phyloP scores from a whole-genome alignment of 2,329 filamentous ascomycete genomes.

The Didymella arachidicola region DNA sequence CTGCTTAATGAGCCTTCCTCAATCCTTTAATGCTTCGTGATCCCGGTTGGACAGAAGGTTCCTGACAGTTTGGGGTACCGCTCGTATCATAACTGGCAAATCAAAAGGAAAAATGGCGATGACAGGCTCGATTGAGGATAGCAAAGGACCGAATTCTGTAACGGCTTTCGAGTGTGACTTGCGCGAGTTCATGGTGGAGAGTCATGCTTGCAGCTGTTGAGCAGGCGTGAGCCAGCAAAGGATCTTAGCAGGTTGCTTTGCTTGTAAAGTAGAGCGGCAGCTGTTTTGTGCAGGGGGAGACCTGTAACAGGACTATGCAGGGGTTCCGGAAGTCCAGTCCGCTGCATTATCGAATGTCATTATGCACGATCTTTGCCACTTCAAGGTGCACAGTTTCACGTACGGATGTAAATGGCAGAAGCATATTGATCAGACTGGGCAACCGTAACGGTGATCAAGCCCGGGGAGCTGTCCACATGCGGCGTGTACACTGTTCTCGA shows the following conservation, averaged over 20 bases:
- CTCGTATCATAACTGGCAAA: neutral
- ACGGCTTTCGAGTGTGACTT: neutral
- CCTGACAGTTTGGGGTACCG: slow-evolving; percentile 1
- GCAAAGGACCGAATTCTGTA: slow-evolving; percentile 2
- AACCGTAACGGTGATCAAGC: neutral
- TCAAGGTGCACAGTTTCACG: neutral
- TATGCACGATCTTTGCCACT: neutral
- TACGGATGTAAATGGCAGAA: neutral
- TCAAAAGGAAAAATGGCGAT: neutral
- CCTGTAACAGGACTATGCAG: neutral
- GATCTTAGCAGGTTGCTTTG: neutral
- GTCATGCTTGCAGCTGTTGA: neutral
- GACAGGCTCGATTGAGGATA: slow-evolving; percentile 1
- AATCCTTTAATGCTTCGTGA: slow-evolving; percentile 2
- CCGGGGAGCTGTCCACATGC: neutral
- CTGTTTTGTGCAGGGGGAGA: neutral
- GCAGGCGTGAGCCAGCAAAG: neutral
- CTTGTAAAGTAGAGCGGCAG: neutral
- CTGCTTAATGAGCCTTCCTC: neutral
- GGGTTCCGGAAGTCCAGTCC: neutral
- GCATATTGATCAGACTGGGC: neutral
- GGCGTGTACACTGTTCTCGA: neutral
- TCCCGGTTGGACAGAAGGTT: neutral
- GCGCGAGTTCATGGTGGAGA: neutral
- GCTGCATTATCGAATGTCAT: neutral